Percentiles rank a stretch among this genome's conserved stretches.
These are phyloP conservation scores for Lichtheimia ramosa DNA, from an alignment of 371 early-diverging fungal genomes.

Conservation along the genomic window DNA sequence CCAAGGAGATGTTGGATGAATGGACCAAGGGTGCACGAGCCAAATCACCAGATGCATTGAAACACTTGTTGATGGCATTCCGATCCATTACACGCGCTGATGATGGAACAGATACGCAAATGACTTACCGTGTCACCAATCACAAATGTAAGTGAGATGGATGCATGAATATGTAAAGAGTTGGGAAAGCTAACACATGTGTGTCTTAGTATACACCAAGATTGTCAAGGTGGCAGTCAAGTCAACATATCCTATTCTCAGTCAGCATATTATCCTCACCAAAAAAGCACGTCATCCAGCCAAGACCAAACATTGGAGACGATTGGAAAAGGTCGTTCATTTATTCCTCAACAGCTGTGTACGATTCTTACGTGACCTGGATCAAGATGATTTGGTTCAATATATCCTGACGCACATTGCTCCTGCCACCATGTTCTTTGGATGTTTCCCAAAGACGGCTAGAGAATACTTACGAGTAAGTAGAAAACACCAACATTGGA, in stretches of 20 bases:
- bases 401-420: slow-evolving; percentile 79
- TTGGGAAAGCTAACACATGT: background rate
- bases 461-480: slow-evolving; percentile 78
- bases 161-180: background rate
- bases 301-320: slow-evolving; percentile 73
- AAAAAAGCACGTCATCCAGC: slow-evolving; percentile 55
- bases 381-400: slow-evolving; percentile 77
- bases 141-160: slow-evolving; percentile 42
- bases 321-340: slow-evolving; percentile 72
- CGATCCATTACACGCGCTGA: slow-evolving; percentile 76
- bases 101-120: slow-evolving; percentile 36
- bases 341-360: slow-evolving; percentile 74
- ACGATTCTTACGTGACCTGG: slow-evolving; percentile 73
- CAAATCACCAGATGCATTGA: slow-evolving; percentile 33
- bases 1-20: slow-evolving; percentile 32
- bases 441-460: slow-evolving; percentile 78
- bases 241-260: slow-evolving; percentile 57
- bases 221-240: slow-evolving; percentile 63
- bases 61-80: slow-evolving; percentile 73
- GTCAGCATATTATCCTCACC: slow-evolving; percentile 55
- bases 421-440: slow-evolving; percentile 72
- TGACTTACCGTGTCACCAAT: slow-evolving; percentile 69
- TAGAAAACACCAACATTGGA: background rate
- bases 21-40: slow-evolving; percentile 36
- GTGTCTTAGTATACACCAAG: slow-evolving; percentile 79